phyloP scores from a whole-genome alignment of 805 yeast genomes.

The Yarrowia sp. region DNA sequence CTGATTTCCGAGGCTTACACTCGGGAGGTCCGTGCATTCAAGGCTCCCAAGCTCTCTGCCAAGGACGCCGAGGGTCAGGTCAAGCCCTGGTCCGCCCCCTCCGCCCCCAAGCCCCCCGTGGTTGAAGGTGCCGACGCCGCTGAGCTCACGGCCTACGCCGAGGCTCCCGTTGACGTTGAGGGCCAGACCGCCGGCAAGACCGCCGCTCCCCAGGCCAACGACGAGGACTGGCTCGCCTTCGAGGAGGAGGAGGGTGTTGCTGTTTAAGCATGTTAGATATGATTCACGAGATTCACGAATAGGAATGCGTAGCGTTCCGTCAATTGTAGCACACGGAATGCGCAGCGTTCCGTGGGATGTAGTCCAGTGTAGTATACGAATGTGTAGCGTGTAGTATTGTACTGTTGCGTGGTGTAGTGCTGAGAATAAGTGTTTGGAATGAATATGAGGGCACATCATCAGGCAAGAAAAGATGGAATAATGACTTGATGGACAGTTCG shows the following conservation, averaged over 20 bases:
- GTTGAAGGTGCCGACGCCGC: conserved; percentile 79
- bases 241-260: conserved; percentile 50
- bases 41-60: conserved; percentile 77
- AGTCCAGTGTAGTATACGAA: too few species aligned
- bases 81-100: conserved; percentile 82
- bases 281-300: conserved; percentile 8
- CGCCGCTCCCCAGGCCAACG: conserved; percentile 43
- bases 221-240: conserved; percentile 55
- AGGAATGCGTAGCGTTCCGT: too few species aligned
- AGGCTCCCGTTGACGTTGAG: conserved; percentile 54
- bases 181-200: conserved; percentile 44
- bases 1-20: conserved; percentile 84
- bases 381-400: too few species aligned
- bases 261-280: conserved; percentile 45
- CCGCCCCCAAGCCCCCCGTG: conserved; percentile 76
- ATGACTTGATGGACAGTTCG: too few species aligned
- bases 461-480: too few species aligned
- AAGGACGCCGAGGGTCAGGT: conserved; percentile 80
- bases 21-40: conserved; percentile 85
- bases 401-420: too few species aligned
- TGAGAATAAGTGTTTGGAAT: too few species aligned
- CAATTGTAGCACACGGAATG: too few species aligned
- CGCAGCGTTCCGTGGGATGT: too few species aligned
- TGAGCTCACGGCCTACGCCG: conserved; percentile 57
- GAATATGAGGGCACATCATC: too few species aligned